Conservation (phyloP, 495 filamentous ascomycete species). For the Neurospora sublineolata region DNA sequence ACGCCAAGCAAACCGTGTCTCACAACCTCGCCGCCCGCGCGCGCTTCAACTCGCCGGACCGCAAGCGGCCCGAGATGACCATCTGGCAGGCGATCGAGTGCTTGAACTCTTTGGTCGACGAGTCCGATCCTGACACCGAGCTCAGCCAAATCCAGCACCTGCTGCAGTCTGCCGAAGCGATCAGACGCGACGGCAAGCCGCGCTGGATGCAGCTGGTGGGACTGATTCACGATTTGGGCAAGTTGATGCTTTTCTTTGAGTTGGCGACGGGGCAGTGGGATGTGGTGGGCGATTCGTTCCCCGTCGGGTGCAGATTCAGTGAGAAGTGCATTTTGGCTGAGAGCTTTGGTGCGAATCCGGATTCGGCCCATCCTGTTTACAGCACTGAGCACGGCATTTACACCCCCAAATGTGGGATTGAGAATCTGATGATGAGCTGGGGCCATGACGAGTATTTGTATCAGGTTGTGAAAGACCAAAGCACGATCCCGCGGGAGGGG, state of each 20-base stretch:
- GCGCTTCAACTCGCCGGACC: conserved; percentile 48
- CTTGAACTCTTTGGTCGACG: conserved; percentile 78
- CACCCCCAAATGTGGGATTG: conserved; percentile 59
- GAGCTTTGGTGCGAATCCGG: conserved; percentile 62
- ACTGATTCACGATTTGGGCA: conserved; percentile 83
- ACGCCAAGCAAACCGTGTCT: conserved; percentile 72
- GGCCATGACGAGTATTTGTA: conserved; percentile 90
- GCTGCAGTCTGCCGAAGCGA: conserved; percentile 76
- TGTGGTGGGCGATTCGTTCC: conserved; percentile 85
- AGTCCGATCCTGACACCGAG: conserved; percentile 73
- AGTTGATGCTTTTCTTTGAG: conserved; percentile 70
- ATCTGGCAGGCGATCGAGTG: conserved; percentile 87
- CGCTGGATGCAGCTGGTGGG: conserved; percentile 87
- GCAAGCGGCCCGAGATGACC: conserved; percentile 59
- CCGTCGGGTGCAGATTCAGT: conserved; percentile 77
- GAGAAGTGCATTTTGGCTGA: conserved; percentile 66
- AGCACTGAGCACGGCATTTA: conserved; percentile 69
- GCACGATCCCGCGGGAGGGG: conserved; percentile 62
- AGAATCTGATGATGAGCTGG: conserved; percentile 82
- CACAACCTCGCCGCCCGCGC: conserved; percentile 70
- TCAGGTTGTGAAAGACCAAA: conserved; percentile 69
- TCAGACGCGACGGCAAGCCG: conserved; percentile 78
- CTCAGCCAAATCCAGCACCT: conserved; percentile 83
- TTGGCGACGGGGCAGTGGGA: conserved; percentile 81
- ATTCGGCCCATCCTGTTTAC: conserved; percentile 54